Conservation (phyloP, 306 rosid genomes). For the Quercus berberidifolia region DNA sequence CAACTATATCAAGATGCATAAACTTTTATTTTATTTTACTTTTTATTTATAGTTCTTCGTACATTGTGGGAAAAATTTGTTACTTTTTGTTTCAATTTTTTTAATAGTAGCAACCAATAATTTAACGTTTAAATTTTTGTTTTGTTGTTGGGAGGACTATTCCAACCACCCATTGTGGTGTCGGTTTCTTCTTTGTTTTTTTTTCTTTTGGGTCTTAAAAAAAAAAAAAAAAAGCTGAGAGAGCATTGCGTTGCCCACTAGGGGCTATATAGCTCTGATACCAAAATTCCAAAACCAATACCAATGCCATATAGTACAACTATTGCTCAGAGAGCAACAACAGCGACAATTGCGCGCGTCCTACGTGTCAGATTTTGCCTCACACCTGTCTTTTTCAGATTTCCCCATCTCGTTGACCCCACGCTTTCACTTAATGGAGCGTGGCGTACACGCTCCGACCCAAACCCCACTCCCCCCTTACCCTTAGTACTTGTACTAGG, state of each 20-base stretch:
- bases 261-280: no score
- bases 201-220: slow-evolving; percentile 5
- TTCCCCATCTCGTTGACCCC: slow-evolving; percentile 33
- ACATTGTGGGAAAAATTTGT: no score
- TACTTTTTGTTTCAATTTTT: not conserved
- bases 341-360: slow-evolving; percentile 93
- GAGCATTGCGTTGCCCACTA: not conserved
- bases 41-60: no score
- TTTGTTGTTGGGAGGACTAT: slow-evolving; percentile 5
- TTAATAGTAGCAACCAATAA: not conserved
- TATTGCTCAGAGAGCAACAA: slow-evolving; percentile 19
- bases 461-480: not conserved
- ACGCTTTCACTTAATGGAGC: slow-evolving; percentile 18
- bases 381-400: slow-evolving; percentile 53
- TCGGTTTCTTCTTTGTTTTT: slow-evolving; percentile 24
- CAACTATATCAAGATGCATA: not conserved
- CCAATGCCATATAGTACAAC: not conserved
- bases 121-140: no score
- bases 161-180: slow-evolving; percentile 29
- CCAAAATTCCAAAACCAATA: not conserved
- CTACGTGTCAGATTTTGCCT: slow-evolving; percentile 71
- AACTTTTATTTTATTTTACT: no score
- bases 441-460: slow-evolving; percentile 15
- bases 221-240: not conserved
- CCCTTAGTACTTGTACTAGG: not conserved